Percentiles rank a stretch among this genome's conserved stretches.
Conservation (phyloP, 345 rosid species). For the Raphanus sativus region DNA sequence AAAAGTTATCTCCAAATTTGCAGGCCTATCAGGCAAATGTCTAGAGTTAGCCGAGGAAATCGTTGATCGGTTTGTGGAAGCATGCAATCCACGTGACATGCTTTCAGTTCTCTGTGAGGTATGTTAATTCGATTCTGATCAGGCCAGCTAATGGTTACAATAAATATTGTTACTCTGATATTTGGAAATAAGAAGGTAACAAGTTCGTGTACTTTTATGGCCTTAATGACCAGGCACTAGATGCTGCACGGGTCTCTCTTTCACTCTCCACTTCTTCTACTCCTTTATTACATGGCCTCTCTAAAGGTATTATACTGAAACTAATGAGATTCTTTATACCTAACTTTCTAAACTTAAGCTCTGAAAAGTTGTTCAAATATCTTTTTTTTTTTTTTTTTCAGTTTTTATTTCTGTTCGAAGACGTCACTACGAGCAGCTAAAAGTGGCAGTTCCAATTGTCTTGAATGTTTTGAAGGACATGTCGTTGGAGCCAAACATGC, state of each 20-base stretch:
- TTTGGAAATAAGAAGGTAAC: background rate
- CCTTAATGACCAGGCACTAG: constrained; percentile 63
- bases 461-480: constrained; percentile 54
- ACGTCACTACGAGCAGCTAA: constrained; percentile 78
- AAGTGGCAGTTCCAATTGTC: constrained; percentile 63
- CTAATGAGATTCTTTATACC: too few relatives aligned
- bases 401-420: constrained; percentile 60
- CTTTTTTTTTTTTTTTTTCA: constrained; percentile 39
- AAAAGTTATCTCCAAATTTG: constrained; percentile 61
- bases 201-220: background rate
- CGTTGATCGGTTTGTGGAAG: constrained; percentile 49
- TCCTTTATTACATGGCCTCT: constrained; percentile 71
- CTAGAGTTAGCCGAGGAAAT: constrained; percentile 50
- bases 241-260: constrained; percentile 44
- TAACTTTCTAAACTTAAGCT: too few relatives aligned
- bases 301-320: constrained; percentile 76
- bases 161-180: constrained; percentile 5
- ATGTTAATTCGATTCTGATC: background rate
- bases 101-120: constrained; percentile 86
- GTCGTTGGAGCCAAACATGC: constrained; percentile 44
- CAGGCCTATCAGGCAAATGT: constrained; percentile 51
- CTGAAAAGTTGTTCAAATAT: constrained; percentile 23
- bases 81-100: constrained; percentile 84
- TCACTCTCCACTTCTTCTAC: constrained; percentile 45
- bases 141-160: background rate